Conservation (phyloP, 2,329 filamentous ascomycete genomes). For the Fusarium papillatum region DNA sequence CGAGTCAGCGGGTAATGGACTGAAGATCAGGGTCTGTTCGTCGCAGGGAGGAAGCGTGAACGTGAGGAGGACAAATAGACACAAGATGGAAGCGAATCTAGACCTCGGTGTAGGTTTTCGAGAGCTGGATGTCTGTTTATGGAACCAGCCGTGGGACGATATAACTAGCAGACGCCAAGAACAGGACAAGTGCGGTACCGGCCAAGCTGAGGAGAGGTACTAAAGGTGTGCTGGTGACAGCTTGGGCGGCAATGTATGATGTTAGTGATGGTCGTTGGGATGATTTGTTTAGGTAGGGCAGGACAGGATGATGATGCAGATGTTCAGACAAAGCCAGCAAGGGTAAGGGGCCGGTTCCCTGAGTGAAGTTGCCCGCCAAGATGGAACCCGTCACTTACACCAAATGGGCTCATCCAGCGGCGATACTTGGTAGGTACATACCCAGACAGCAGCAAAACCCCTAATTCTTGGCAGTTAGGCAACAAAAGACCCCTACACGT, state of each 20-base stretch:
- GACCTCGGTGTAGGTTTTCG: constrained; percentile 3
- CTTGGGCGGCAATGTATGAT: constrained; percentile 14
- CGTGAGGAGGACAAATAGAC: background rate
- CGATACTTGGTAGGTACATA: background rate
- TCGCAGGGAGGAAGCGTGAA: constrained; percentile 8
- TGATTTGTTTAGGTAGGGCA: constrained; percentile 14
- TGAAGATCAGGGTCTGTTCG: constrained; percentile 23
- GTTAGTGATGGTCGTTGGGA: constrained; percentile 24
- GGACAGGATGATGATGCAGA: constrained; percentile 29
- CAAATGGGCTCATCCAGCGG: constrained; percentile 4
- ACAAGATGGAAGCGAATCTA: background rate
- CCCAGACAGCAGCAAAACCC: background rate
- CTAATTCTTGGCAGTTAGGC: background rate
- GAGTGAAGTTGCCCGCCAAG: constrained; percentile 26
- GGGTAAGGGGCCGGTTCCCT: constrained; percentile 17
- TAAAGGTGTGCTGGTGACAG: background rate
- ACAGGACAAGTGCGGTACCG: background rate
- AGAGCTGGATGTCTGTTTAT: constrained; percentile 10
- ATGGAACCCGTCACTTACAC: constrained; percentile 37
- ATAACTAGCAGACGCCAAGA: constrained; percentile 7
- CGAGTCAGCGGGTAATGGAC: constrained; percentile 33
- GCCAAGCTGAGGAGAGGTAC: background rate
- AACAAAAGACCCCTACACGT: background rate
- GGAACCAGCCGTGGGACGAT: background rate
- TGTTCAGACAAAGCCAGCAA: constrained; percentile 12